Base-by-base conservation (phyloP, 495 filamentous ascomycete genomes). In the Jackrogersella multiformis region DNA sequence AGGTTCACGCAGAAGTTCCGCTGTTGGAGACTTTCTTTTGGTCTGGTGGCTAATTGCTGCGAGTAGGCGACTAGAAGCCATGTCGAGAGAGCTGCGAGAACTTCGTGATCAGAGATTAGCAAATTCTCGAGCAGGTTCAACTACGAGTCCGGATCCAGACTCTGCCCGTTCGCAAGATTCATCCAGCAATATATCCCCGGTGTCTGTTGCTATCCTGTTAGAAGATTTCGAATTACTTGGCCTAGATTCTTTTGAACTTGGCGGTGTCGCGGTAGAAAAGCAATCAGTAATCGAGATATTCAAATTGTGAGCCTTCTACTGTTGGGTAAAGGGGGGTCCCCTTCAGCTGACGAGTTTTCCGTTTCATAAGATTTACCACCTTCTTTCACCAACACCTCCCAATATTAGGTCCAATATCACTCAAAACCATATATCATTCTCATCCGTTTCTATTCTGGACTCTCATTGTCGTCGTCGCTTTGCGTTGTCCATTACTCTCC, bases 391-490 rank as follows among this genome's bases (percentile, higher is more conserved):
- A 61, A 8, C 66, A 68, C 5, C 24, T 76, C 20, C 75, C 75
- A 38, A 67, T 77, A 34, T 44, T 76, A 12, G 72, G 69, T 1
- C 61, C 71, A 1, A 60, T 73, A 23, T 71, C 70, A 23, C 59
- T 76, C 9, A 66, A 73, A 18, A 52, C 61, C 15, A 60, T 72
- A 16, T 51, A 77, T 46, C 64, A 61, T 26, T 71, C 67, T 32
- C 69, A 69, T 4, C 54, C 53, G 1, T 65, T 77, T 24, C 61
- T 77, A 1, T 77, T 77, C 42, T 77, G 75, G 75, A 74, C 73
- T 12, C 74, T 77, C 23, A 65, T 77, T 2, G 24, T 59, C 15
- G 35, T 71, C 32, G 56, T 70, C 30, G 28, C 65, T 15, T 34
- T 45, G 8, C 66, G 61, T 34, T 48, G 56, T 5, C 58, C 57